Evolutionary conservation across 768 basidiomycete genomes (phyloP).

Genomic region (Termitomyces sp.): DNA sequence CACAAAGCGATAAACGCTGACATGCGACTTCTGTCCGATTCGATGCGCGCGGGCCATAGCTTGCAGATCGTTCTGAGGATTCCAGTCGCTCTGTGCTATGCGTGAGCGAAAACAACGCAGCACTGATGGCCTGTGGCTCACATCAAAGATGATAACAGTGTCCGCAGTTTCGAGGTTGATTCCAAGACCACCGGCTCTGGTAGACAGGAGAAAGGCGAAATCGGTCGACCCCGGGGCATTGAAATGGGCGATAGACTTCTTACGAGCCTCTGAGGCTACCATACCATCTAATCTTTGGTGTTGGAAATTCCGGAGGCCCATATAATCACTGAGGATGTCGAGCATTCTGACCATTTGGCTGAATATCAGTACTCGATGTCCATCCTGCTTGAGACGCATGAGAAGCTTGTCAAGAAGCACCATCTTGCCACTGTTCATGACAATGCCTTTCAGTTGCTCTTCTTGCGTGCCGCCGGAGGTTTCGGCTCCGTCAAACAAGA

Average conservation of each 20-base stretch:
- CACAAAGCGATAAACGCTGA: constrained; percentile 97
- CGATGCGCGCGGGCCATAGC: constrained; percentile 99
- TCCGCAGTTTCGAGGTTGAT: constrained; percentile 99
- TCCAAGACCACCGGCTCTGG: constrained; percentile 94
- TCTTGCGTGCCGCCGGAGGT: constrained; percentile 51
- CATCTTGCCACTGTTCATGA: constrained; percentile 99
- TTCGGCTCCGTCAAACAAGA: constrained; percentile 96
- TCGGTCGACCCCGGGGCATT: constrained; percentile 90
- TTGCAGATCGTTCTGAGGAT: constrained; percentile 97
- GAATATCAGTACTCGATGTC: constrained; percentile 97
- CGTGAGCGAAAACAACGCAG: constrained; percentile 8
- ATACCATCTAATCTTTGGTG: constrained; percentile 95
- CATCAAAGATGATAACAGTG: constrained; percentile 98
- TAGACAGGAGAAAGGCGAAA: constrained; percentile 95
- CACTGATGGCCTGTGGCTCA: constrained; percentile 30
- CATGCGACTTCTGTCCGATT: constrained; percentile 98
- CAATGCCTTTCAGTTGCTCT: constrained; percentile 89
- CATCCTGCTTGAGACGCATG: constrained; percentile 81
- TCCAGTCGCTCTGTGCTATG: constrained; percentile 82
- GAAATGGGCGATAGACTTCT: constrained; percentile 96
- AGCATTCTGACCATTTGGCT: constrained; percentile 99
- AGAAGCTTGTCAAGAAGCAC: constrained; percentile 96
- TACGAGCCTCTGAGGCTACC: constrained; percentile 89
- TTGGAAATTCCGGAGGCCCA: constrained; percentile 81
- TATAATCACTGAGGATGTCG: constrained; percentile 97